Percentiles rank a stretch among this genome's conserved stretches.
Conservation (phyloP, 1,284 basidiomycete species). For the Naganishia sp. region DNA sequence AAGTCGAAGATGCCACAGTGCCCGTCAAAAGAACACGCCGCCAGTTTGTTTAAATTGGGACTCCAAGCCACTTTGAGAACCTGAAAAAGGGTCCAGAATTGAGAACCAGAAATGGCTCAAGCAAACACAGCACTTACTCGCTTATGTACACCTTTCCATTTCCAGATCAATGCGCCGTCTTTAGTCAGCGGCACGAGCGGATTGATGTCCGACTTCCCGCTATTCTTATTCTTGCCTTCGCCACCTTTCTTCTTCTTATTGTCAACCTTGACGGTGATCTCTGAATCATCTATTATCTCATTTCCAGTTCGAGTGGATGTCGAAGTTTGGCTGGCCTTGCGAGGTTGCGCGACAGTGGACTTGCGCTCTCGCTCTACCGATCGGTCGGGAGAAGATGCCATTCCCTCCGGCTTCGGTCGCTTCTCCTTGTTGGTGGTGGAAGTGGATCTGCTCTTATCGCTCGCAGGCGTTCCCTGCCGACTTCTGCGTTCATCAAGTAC, state of each 20-base stretch:
- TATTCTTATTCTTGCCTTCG: constrained; percentile 15
- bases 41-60: constrained; percentile 31
- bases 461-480: constrained; percentile 18
- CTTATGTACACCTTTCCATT: constrained; percentile 28
- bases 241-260: constrained; percentile 44
- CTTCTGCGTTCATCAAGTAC: constrained; percentile 15
- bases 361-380: constrained; percentile 18
- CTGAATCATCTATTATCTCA: constrained; percentile 60
- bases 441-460: constrained; percentile 18
- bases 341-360: neutral
- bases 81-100: neutral
- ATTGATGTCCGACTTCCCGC: constrained; percentile 23
- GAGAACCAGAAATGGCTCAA: neutral
- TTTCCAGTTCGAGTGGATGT: constrained; percentile 12
- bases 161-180: constrained; percentile 25
- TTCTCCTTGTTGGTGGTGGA: constrained; percentile 11
- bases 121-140: constrained; percentile 1
- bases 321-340: constrained; percentile 24
- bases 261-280: constrained; percentile 74
- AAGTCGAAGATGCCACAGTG: constrained; percentile 34
- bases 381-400: neutral
- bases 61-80: constrained; percentile 34
- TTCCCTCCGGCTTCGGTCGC: constrained; percentile 9
- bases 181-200: constrained; percentile 13
- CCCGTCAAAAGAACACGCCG: constrained; percentile 32